Evolutionary conservation across 2,329 filamentous ascomycete species (phyloP).

Genomic region (Aspergillus cejpii): DNA sequence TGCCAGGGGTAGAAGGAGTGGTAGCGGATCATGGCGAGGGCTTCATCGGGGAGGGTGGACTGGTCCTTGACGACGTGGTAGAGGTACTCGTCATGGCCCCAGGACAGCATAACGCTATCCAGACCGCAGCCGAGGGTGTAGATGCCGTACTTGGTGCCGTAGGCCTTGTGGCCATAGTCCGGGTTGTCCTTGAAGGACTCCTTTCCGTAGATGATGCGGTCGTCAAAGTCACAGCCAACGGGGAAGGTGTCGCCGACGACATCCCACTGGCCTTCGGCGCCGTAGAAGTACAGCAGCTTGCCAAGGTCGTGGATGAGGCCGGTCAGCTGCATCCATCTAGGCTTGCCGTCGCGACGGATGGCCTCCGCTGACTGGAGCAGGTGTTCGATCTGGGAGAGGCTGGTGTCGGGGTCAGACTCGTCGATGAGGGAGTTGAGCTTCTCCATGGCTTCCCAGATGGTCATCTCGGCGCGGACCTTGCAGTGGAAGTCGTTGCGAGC

Average conservation of each 20-base stretch:
- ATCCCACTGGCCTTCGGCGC: constrained; percentile 84
- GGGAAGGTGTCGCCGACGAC: constrained; percentile 63
- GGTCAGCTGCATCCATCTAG: constrained; percentile 45
- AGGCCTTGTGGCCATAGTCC: constrained; percentile 63
- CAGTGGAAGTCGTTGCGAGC: constrained; percentile 66
- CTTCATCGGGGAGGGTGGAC: constrained; percentile 69
- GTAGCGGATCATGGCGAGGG: constrained; percentile 86
- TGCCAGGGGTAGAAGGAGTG: constrained; percentile 95
- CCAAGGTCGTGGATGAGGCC: constrained; percentile 45
- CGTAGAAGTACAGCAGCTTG: constrained; percentile 50
- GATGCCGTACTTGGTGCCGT: constrained; percentile 70
- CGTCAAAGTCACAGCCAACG: constrained; percentile 49
- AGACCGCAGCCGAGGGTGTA: constrained; percentile 73
- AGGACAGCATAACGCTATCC: constrained; percentile 81
- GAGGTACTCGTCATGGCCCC: constrained; percentile 55
- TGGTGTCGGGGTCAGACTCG: constrained; percentile 84
- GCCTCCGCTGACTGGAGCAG: constrained; percentile 83
- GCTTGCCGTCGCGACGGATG: constrained; percentile 65
- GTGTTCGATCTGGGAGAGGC: constrained; percentile 81
- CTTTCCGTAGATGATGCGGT: constrained; percentile 71
- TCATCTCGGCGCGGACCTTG: constrained; percentile 66
- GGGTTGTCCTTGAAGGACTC: constrained; percentile 69
- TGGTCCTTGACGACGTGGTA: constrained; percentile 84
- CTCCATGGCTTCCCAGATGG: constrained; percentile 86
- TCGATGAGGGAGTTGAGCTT: constrained; percentile 87